Evolutionary conservation across 192 early-diverging fungal genomes (phyloP), one percentile per base, ranked within the genome.

Genomic region (Coemansia sp.): DNA sequence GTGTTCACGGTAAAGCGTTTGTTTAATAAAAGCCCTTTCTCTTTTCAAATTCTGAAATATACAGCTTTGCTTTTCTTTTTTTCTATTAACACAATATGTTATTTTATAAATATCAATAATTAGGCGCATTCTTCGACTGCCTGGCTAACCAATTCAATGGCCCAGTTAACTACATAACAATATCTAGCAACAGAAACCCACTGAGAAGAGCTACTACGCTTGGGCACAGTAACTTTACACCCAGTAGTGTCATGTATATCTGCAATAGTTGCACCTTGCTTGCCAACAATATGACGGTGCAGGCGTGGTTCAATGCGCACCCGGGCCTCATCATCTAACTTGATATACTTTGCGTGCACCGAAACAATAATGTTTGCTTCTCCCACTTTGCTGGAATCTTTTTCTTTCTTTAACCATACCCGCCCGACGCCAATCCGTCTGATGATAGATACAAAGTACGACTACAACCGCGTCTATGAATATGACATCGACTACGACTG

Each of bases 201-300:
- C 12, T 53, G 57, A 24, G 66, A 71, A 21, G 45, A 12, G 37
- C 43, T 69, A 37, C 67, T 70, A 6, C 70, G 59, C 57, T 81
- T 76, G 56, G 85, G 85, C 24, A 94, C 79, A 15, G 87, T 82
- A 45, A 94, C 74, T 17, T 77, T 65, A 39, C 89, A 90, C 7
- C 75, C 83, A n/a, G 86, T 86, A 12, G 85, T 85, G 17, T 72
- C 73, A 22, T 91, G 86, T 53, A 93, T 88, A 17, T 85, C 72
- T 24, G 73, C 79, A 62, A 94, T 90, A 19, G 86, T 93, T 1
- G 79, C 57, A 17, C 93, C 92, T 39, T 72, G 81, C 62, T 85
- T 83, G 53, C 92, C 93, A 63, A 93, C 92, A 25, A 93, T 84
- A 58, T 88, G 83, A 32, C 88, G 84, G 61, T 87, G 84, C 35